A percentile compares a stretch with the other conserved stretches of the same genome.
phyloP scores from a whole-genome alignment of 352 stramenopile species.

The Globisporangium rhizosaccharum region DNA sequence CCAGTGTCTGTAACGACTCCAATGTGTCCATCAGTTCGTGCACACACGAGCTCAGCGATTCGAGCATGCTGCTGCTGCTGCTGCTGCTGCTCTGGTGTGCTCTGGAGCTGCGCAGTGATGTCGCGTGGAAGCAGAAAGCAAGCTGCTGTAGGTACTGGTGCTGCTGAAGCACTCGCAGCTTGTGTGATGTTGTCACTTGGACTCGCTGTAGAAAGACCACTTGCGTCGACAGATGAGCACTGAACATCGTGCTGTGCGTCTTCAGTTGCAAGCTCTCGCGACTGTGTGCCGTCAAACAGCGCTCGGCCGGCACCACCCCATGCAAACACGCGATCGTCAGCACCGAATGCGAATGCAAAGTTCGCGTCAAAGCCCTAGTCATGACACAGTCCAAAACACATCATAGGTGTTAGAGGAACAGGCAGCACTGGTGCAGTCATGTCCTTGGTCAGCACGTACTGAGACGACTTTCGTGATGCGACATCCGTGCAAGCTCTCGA shows the following conservation, averaged over 20 bases:
- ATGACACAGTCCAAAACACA: neutral
- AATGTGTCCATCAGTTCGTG: conserved; percentile 43
- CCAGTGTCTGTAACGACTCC: conserved; percentile 25
- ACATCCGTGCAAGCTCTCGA: conserved; percentile 42
- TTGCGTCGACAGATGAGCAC: neutral
- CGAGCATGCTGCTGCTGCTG: conserved; percentile 9
- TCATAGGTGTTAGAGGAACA: neutral
- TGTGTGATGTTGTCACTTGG: neutral
- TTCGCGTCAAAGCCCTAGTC: conserved; percentile 58
- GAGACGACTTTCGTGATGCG: conserved; percentile 42
- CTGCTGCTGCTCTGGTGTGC: neutral
- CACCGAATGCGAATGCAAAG: conserved; percentile 75
- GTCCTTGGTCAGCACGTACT: conserved; percentile 13
- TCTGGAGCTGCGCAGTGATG: conserved; percentile 21
- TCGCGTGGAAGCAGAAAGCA: conserved; percentile 48
- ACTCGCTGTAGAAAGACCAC: neutral
- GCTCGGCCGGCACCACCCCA: conserved; percentile 80
- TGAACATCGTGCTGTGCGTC: neutral
- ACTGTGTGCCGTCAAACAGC: conserved; percentile 25
- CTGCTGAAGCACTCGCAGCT: too few species aligned
- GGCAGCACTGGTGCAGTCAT: neutral
- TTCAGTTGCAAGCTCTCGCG: neutral
- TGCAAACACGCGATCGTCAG: conserved; percentile 76
- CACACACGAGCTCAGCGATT: conserved; percentile 33
- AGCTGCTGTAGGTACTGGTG: neutral